phyloP scores from a whole-genome alignment of 176 grass and related monocot genomes.

The Oryza punctata region DNA sequence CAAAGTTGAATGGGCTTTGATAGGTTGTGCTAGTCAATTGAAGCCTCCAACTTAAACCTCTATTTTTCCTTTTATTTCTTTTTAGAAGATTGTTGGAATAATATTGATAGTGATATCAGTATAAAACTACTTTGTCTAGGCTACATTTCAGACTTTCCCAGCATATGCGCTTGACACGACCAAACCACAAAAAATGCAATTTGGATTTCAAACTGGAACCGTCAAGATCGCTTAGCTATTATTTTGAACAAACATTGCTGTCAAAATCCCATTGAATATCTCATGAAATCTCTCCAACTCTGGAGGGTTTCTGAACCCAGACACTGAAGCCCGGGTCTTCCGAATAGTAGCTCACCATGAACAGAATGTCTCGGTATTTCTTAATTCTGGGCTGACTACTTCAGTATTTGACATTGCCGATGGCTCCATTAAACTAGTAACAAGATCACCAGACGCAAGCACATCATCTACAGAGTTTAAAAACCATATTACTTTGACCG shows the following conservation, averaged over 20 bases:
- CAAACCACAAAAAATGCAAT: background rate
- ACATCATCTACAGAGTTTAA: background rate
- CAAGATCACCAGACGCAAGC: constrained; percentile 3
- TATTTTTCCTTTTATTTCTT: background rate
- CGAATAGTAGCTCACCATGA: background rate
- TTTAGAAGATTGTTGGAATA: background rate
- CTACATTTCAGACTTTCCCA: background rate
- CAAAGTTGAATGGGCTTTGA: background rate
- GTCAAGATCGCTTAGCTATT: background rate
- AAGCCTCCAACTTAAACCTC: background rate
- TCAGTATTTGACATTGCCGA: constrained; percentile 27
- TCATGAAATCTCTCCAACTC: background rate
- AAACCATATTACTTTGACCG: background rate
- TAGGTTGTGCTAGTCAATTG: background rate
- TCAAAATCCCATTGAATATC: constrained; percentile 33
- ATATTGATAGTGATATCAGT: background rate
- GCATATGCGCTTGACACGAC: background rate
- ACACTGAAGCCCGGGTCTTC: background rate
- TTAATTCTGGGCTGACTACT: background rate
- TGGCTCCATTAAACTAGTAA: background rate
- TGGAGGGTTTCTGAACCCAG: background rate
- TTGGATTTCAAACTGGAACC: background rate
- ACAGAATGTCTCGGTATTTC: background rate
- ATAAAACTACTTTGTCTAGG: background rate
- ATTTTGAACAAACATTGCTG: background rate